These are phyloP conservation scores for Jatropha multifida DNA, from an alignment of 441 rosid species.

Conservation along the genomic window DNA sequence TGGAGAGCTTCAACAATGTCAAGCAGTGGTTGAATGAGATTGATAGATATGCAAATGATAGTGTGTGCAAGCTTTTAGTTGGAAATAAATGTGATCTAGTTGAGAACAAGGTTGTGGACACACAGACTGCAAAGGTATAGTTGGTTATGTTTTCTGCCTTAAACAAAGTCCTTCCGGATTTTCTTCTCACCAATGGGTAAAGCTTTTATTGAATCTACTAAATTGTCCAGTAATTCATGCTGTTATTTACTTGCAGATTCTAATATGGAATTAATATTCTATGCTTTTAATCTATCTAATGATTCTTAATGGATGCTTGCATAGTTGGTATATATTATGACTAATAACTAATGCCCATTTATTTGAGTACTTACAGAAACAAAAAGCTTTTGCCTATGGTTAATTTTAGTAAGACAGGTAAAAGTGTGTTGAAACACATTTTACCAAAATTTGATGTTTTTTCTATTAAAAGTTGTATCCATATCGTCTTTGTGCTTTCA, in stretches of 20 bases:
- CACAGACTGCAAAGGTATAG: slow-evolving; percentile 78
- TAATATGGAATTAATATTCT: not conserved
- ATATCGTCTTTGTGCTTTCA: not conserved
- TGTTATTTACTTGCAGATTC: not conserved
- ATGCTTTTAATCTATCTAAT: not conserved
- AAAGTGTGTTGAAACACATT: not conserved
- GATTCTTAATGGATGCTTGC: too few species aligned
- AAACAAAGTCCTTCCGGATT: not conserved
- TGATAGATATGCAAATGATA: slow-evolving; percentile 84
- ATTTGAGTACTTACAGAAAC: too few species aligned
- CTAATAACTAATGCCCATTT: too few species aligned
- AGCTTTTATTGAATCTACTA: not conserved
- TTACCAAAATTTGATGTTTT: not conserved
- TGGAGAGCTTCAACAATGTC: slow-evolving; percentile 96
- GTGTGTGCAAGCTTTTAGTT: slow-evolving; percentile 85
- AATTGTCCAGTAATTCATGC: not conserved
- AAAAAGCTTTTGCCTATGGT: not conserved
- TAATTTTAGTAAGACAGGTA: not conserved
- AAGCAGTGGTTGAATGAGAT: slow-evolving; percentile 94
- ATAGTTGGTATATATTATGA: too few species aligned
- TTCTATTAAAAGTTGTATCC: not conserved
- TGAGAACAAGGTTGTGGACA: slow-evolving; percentile 80
- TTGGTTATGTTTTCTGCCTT: not conserved
- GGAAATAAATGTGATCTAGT: slow-evolving; percentile 91
- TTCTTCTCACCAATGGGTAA: not conserved